phyloP scores from a whole-genome alignment of 129 eudicot species.

The Dittrichia graveolens region DNA sequence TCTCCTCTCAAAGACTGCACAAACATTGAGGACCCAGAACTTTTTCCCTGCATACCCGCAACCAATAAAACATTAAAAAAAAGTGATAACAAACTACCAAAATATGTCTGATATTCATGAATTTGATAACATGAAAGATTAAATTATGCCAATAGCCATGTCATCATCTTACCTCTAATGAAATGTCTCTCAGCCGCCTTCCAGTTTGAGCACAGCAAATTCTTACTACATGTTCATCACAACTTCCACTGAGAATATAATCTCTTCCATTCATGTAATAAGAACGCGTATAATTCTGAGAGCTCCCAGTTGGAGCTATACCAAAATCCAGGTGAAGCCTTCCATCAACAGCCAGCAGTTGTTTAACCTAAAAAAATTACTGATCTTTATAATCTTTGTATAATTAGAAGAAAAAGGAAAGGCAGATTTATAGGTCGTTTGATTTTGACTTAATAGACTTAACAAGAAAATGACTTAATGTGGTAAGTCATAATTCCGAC shows the following conservation, averaged over 20 bases:
- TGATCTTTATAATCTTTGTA: background rate
- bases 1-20: constrained; percentile 98
- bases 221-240: constrained; percentile 90
- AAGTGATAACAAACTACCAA: constrained; percentile 14
- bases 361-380: constrained; percentile 66
- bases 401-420: background rate
- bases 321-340: constrained; percentile 84
- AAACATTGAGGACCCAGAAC: constrained; percentile 80
- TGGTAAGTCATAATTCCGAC: no score
- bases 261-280: constrained; percentile 95
- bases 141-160: background rate
- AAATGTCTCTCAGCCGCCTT: constrained; percentile 82
- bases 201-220: constrained; percentile 95
- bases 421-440: background rate
- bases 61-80: constrained; percentile 17
- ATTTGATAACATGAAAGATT: background rate
- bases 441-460: no score
- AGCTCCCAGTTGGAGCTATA: constrained; percentile 78
- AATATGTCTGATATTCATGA: background rate
- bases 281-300: constrained; percentile 93
- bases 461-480: no score
- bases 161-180: constrained; percentile 61
- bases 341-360: constrained; percentile 90
- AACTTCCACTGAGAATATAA: constrained; percentile 93
- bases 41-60: constrained; percentile 66